Conservation (phyloP, 2,329 filamentous ascomycete genomes). For the Fusarium cyanostomum region DNA sequence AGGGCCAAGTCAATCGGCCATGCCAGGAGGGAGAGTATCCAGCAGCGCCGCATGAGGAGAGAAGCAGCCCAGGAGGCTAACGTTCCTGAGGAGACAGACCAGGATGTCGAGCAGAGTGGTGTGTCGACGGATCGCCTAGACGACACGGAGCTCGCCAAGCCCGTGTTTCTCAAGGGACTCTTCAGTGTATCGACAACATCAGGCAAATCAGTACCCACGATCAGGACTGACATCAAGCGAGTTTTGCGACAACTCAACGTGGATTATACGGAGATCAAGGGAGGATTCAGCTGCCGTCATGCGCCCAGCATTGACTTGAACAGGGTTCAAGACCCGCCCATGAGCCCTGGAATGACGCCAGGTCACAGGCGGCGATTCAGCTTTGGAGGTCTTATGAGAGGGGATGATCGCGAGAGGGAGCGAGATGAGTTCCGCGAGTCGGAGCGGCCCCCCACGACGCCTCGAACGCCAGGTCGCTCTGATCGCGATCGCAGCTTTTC, state of each 20-base stretch:
- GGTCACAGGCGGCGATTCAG: constrained; percentile 82
- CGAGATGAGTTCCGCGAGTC: constrained; percentile 77
- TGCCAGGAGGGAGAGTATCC: constrained; percentile 89
- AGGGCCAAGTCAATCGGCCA: constrained; percentile 91
- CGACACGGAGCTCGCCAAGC: constrained; percentile 84
- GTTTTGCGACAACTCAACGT: constrained; percentile 89
- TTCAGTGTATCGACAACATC: constrained; percentile 98
- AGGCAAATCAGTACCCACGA: constrained; percentile 85
- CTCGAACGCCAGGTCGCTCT: constrained; percentile 56
- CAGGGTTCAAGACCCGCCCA: constrained; percentile 71
- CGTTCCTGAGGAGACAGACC: constrained; percentile 90
- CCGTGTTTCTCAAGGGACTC: constrained; percentile 93
- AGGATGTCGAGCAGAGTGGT: constrained; percentile 73
- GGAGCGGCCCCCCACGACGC: constrained; percentile 52
- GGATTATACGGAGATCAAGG: constrained; percentile 91
- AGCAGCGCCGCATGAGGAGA: constrained; percentile 79
- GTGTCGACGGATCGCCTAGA: constrained; percentile 69
- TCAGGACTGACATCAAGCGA: constrained; percentile 88
- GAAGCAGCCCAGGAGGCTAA: constrained; percentile 79
- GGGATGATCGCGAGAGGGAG: constrained; percentile 71
- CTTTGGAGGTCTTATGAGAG: constrained; percentile 72
- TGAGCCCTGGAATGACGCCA: constrained; percentile 64
- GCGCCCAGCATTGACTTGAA: constrained; percentile 89
- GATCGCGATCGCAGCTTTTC: constrained; percentile 78
- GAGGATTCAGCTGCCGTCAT: constrained; percentile 90